Conservation (phyloP, 495 filamentous ascomycete species). For the Penicillium manginii region DNA sequence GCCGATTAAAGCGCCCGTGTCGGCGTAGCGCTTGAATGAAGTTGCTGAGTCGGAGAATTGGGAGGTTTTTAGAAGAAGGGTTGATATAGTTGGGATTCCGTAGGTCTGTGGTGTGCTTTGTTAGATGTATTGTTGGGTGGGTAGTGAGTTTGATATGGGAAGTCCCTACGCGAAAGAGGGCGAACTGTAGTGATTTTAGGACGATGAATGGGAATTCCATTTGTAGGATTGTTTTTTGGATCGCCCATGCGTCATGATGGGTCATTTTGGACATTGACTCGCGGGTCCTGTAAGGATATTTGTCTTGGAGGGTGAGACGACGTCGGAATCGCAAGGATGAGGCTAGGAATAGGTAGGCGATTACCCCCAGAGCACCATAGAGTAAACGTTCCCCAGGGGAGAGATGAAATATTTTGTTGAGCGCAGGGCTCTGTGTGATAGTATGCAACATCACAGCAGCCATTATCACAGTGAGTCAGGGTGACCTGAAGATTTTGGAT, state of each 20-base stretch:
- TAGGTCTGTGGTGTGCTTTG: conserved; percentile 60
- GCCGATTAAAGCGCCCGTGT: conserved; percentile 61
- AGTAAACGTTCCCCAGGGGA: conserved; percentile 10
- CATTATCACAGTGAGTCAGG: neutral
- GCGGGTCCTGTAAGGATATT: conserved; percentile 52
- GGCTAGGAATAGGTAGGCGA: conserved; percentile 27
- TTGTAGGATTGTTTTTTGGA: conserved; percentile 50
- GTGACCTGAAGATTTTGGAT: neutral
- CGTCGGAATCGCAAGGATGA: conserved; percentile 51
- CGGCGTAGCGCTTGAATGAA: conserved; percentile 64
- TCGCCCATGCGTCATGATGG: conserved; percentile 58
- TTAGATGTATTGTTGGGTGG: neutral
- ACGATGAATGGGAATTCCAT: conserved; percentile 60
- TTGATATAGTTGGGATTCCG: conserved; percentile 65
- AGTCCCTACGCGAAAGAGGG: conserved; percentile 57
- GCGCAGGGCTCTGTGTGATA: neutral
- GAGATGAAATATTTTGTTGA: neutral
- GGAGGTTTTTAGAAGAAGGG: conserved; percentile 58
- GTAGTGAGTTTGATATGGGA: neutral
- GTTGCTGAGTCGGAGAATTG: conserved; percentile 55
- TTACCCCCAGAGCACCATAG: conserved; percentile 13
- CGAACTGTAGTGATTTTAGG: conserved; percentile 61
- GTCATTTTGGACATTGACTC: conserved; percentile 60
- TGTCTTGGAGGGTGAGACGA: conserved; percentile 42
- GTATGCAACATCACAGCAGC: neutral